Evolutionary conservation across 2,329 filamentous ascomycete species (phyloP).

Genomic region (Colletotrichum lini): DNA sequence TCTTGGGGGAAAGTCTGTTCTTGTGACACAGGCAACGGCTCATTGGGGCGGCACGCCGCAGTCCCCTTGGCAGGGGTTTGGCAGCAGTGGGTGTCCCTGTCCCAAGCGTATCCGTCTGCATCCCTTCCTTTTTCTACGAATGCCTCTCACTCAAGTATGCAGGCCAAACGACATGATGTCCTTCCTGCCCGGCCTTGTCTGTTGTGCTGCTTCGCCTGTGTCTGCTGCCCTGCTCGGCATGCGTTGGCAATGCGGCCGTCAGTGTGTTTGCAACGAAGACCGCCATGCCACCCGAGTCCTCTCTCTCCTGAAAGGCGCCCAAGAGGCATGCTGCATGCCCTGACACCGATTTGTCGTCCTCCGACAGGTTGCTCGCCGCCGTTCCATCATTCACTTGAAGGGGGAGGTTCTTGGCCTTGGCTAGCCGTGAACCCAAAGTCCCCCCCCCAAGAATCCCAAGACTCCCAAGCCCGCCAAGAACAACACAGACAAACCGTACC

Average conservation of each 20-base stretch:
- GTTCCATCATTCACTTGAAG: not conserved
- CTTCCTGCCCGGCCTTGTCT: not conserved
- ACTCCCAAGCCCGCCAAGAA: conserved; percentile 21
- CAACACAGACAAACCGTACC: conserved; percentile 16
- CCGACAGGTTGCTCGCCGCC: conserved; percentile 4
- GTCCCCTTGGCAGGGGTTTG: conserved; percentile 16
- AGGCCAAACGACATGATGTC: not conserved
- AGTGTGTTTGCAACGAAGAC: not conserved
- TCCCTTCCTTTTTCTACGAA: too few species aligned
- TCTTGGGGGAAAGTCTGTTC: not conserved
- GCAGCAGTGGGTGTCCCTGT: not conserved
- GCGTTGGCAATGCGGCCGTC: conserved; percentile 1
- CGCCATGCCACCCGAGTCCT: too few species aligned
- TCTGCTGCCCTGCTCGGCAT: not conserved
- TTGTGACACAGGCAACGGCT: not conserved
- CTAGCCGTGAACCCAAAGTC: not conserved
- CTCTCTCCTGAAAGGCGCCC: not conserved
- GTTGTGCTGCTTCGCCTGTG: not conserved
- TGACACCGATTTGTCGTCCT: not conserved
- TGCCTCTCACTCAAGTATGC: not conserved
- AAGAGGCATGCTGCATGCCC: not conserved
- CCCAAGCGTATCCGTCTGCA: conserved; percentile 1
- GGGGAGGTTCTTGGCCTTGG: not conserved
- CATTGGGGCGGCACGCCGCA: conserved; percentile 10
- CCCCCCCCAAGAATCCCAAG: not conserved